phyloP scores from a whole-genome alignment of 2,329 filamentous ascomycete species.

The Diaporthe batatas region DNA sequence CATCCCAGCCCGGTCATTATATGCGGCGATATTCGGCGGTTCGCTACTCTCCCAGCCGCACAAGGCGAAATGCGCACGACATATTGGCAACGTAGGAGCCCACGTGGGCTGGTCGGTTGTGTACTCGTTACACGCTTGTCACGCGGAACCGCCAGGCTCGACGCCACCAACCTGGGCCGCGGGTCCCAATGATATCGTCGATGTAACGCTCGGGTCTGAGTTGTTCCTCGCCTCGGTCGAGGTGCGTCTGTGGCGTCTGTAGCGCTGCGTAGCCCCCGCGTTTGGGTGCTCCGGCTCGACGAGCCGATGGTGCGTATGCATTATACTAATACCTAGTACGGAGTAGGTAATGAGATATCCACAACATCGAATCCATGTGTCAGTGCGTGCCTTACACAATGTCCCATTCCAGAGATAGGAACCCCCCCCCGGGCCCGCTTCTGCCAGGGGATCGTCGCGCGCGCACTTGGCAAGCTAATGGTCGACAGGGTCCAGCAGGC shows the following conservation, averaged over 20 bases:
- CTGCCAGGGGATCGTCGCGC: slow-evolving; percentile 4
- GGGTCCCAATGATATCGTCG: not conserved
- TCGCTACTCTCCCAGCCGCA: slow-evolving; percentile 15
- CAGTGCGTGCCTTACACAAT: slow-evolving; percentile 5
- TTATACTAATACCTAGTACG: no score
- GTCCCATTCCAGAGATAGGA: not conserved
- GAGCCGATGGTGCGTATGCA: not conserved
- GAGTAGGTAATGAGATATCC: not conserved
- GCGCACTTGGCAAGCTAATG: slow-evolving; percentile 24
- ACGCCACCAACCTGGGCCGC: not conserved
- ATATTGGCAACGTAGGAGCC: not conserved
- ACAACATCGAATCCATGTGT: not conserved
- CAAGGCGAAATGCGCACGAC: slow-evolving; percentile 6
- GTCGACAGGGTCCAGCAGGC: not conserved
- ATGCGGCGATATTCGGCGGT: not conserved
- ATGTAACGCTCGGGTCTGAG: slow-evolving; percentile 19
- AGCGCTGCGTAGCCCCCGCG: no score
- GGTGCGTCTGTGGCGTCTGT: not conserved
- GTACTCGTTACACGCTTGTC: not conserved
- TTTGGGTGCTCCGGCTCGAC: not conserved
- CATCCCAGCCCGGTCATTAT: not conserved
- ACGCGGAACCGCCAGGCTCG: not conserved
- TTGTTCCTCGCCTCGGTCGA: not conserved
- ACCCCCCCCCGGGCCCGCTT: no score
- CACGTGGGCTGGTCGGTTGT: slow-evolving; percentile 9